Percentiles rank a stretch among this genome's conserved stretches.
Conservation (phyloP, 2,329 filamentous ascomycete species). For the Apiospora hydei region DNA sequence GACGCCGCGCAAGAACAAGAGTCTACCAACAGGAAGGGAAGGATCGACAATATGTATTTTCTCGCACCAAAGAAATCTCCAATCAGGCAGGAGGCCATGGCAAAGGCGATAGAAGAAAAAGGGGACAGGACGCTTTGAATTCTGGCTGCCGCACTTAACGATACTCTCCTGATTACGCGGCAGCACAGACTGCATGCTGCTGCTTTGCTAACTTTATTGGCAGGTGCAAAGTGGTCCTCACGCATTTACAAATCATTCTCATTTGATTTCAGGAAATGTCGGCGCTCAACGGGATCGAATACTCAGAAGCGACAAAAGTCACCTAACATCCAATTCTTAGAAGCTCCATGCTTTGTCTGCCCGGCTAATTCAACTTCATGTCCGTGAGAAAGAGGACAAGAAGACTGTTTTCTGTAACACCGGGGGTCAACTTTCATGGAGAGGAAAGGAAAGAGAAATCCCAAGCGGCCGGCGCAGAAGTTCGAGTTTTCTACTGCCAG, state of each 20-base stretch:
- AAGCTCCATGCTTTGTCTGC: conserved; percentile 66
- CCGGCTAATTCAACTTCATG: conserved; percentile 65
- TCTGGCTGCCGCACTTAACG: background rate
- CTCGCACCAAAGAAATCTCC: background rate
- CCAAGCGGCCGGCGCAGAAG: conserved; percentile 32
- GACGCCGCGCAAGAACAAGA: background rate
- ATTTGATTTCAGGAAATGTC: conserved; percentile 49
- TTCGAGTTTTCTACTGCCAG: conserved; percentile 4
- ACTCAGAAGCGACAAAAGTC: conserved; percentile 47
- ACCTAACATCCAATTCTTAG: conserved; percentile 69
- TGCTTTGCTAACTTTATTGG: background rate
- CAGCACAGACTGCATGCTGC: background rate
- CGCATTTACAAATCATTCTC: background rate
- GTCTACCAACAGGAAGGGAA: background rate
- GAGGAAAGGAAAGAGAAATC: conserved; percentile 40
- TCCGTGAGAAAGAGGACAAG: conserved; percentile 50
- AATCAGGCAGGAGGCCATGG: background rate
- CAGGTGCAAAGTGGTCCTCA: background rate
- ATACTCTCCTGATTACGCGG: background rate
- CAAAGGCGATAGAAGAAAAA: background rate
- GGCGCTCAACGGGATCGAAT: conserved; percentile 70
- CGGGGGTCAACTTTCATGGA: conserved; percentile 63
- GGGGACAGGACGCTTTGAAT: background rate
- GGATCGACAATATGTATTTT: background rate
- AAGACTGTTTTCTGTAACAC: conserved; percentile 63